These are phyloP conservation scores for Xanthoparmelia taractica DNA, from an alignment of 495 filamentous ascomycete genomes.

Conservation along the genomic window DNA sequence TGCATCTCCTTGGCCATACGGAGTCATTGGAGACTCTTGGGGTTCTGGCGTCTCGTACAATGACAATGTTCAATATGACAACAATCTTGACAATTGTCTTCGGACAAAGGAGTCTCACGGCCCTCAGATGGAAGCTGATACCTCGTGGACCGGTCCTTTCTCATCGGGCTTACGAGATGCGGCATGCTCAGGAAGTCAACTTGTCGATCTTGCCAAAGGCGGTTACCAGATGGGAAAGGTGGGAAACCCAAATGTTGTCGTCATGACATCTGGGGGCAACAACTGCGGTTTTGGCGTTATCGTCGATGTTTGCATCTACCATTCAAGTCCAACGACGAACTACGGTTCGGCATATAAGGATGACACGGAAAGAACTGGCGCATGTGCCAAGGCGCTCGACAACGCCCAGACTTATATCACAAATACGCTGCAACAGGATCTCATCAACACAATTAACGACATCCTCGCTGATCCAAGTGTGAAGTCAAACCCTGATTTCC, in stretches of 20 bases:
- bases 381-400: slow-evolving; percentile 10
- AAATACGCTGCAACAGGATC: slow-evolving; percentile 1
- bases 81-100: slow-evolving; percentile 2
- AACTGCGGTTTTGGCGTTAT: slow-evolving; percentile 10
- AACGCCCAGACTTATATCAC: background rate
- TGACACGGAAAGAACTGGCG: slow-evolving; percentile 8
- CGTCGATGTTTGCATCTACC: slow-evolving; percentile 19
- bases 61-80: background rate
- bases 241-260: slow-evolving; percentile 9
- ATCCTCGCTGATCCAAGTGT: background rate
- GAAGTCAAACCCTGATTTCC: slow-evolving; percentile 7
- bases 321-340: background rate
- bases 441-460: slow-evolving; percentile 4
- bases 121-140: slow-evolving; percentile 11
- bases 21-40: slow-evolving; percentile 14
- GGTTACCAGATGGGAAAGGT: slow-evolving; percentile 5
- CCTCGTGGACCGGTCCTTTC: background rate
- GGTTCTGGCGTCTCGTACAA: slow-evolving; percentile 9
- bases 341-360: slow-evolving; percentile 8
- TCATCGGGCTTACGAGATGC: slow-evolving; percentile 9
- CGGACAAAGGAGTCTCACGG: slow-evolving; percentile 6
- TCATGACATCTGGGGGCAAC: slow-evolving; percentile 20
- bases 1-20: slow-evolving; percentile 8
- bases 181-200: slow-evolving; percentile 5
- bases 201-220: slow-evolving; percentile 1